Percentiles rank a stretch among this genome's conserved stretches.
Evolutionary conservation across 2,329 filamentous ascomycete species (phyloP).

Genomic region (Sordariomycetes sp.): DNA sequence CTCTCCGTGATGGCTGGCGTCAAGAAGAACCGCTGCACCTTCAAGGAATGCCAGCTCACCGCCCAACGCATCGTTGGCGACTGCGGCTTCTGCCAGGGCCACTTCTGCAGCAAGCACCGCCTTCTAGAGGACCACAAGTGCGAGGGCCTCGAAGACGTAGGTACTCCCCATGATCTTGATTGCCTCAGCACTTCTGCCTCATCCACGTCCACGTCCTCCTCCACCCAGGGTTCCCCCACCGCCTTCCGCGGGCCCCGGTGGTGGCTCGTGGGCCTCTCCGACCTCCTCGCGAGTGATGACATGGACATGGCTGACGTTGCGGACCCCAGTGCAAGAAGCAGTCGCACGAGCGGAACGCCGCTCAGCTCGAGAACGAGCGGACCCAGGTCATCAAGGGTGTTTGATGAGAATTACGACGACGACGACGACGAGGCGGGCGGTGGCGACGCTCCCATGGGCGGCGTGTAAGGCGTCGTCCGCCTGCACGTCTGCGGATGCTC

Average conservation of each 20-base stretch:
- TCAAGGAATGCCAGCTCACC: slow-evolving; percentile 78
- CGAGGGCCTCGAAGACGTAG: slow-evolving; percentile 77
- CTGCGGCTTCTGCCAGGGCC: slow-evolving; percentile 87
- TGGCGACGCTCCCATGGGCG: neutral
- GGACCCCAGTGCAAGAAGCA: slow-evolving; percentile 77
- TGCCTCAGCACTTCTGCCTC: slow-evolving; percentile 7
- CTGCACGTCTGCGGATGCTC: neutral
- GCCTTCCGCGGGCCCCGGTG: slow-evolving; percentile 11
- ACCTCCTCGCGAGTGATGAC: slow-evolving; percentile 19
- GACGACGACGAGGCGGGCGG: neutral
- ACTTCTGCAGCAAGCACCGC: slow-evolving; percentile 91
- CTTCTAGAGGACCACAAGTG: slow-evolving; percentile 93
- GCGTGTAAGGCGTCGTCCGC: neutral
- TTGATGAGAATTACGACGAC: slow-evolving; percentile 29
- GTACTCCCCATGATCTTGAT: slow-evolving; percentile 17
- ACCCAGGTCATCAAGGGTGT: slow-evolving; percentile 91
- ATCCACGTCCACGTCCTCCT: slow-evolving; percentile 6
- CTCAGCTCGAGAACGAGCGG: slow-evolving; percentile 83
- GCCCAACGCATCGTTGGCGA: slow-evolving; percentile 93
- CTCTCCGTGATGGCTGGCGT: slow-evolving; percentile 41
- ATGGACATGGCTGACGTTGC: slow-evolving; percentile 24
- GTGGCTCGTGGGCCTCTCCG: slow-evolving; percentile 30
- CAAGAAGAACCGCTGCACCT: slow-evolving; percentile 75
- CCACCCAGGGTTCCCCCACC: neutral
- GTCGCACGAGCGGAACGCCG: slow-evolving; percentile 85